Evolutionary conservation across 352 stramenopile genomes (phyloP), one percentile per base, ranked within the genome.

Genomic region (Aphanomyces invadans): DNA sequence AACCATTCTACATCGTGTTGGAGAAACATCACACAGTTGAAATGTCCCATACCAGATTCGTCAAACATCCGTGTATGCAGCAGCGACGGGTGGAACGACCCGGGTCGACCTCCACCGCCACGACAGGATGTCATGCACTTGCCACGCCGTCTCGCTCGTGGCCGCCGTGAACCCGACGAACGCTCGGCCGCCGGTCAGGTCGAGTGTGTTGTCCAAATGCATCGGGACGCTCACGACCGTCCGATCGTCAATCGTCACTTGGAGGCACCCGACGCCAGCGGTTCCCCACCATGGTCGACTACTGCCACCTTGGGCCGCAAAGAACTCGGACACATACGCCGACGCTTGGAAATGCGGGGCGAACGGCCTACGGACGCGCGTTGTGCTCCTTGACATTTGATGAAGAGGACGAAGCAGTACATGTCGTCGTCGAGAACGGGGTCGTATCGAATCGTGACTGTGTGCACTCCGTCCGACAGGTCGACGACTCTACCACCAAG

Each of bases 141-240:
- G 91, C 77, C 83, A 97, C 28, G 86, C 83, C 0, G 72, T 74
- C 49, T 70, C 75, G 4, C 89, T 89, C 0, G 93, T 98, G 29
- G 88, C 78, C 1, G 86, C 88, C 0, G 93, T 97, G 69, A 97
- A 97, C n/a, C 93, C 93, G 0, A 98, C 87, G 74, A 79, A 97
- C 2, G 88, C 86, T 1, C 90, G 80, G 10, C 81, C 81, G 46
- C 95, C 90, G 46, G 84, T 76, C 9, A 97, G 76, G 52, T 86
- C 73, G 38, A 97, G 61, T 3, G 78, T 88, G 25, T 74, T 70
- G 45, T 92, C 87, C 10, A 98, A 65, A 52, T 95, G 89, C 21
- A 98, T 56, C 25, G 89, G 88, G 12, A 97, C 87, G 10, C 75
- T 81, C 17, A 98, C 68, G 11, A 83, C 77, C 1, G 83, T 77